Conservation (phyloP, 179 eudicot species). For the Silene noctiflora region DNA sequence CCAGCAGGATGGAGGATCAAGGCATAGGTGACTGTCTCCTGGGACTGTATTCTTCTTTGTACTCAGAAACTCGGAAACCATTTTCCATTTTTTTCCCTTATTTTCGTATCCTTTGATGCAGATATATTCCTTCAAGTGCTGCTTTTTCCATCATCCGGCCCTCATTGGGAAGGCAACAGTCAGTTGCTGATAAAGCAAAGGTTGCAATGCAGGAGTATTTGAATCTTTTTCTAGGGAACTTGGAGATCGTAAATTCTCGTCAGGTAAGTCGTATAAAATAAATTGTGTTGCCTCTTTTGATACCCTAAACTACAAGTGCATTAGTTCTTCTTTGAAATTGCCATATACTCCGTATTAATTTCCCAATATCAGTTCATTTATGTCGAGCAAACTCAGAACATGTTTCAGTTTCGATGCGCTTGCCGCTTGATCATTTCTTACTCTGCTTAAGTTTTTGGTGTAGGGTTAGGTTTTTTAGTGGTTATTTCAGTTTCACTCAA, state of each 20-base stretch:
- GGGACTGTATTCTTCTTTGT: constrained; percentile 12
- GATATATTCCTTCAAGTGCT: constrained; percentile 92
- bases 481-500: background rate
- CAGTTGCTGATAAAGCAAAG: constrained; percentile 82
- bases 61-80: background rate
- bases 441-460: background rate
- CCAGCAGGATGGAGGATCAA: constrained; percentile 61
- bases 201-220: constrained; percentile 91
- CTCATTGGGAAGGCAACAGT: constrained; percentile 73
- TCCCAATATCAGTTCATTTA: background rate
- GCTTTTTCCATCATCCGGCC: constrained; percentile 86
- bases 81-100: background rate
- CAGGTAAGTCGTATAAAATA: constrained; percentile 47
- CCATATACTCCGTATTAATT: background rate
- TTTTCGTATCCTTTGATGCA: constrained; percentile 42
- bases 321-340: constrained; percentile 2
- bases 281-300: constrained; percentile 3
- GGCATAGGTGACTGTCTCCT: constrained; percentile 65
- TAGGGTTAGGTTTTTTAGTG: background rate
- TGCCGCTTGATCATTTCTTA: background rate
- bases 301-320: constrained; percentile 3
- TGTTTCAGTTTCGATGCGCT: background rate
- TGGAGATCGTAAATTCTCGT: constrained; percentile 86
- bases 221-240: constrained; percentile 79
- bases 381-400: background rate